Evolutionary conservation across 805 yeast species (phyloP).

Genomic region (Isabelozyma heimii): DNA sequence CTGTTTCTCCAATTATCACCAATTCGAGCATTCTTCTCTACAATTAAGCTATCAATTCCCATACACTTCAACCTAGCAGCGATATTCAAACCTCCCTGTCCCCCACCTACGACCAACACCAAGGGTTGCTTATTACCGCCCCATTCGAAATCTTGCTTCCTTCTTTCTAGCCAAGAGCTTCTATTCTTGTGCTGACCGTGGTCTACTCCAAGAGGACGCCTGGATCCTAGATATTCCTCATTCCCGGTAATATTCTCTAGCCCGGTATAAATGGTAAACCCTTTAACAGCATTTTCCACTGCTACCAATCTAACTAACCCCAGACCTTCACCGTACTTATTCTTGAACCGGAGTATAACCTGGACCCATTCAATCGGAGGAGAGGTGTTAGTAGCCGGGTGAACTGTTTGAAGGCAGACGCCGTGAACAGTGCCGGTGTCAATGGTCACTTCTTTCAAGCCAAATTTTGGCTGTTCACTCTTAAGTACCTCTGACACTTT

Average conservation of each 20-base stretch:
- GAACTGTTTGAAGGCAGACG: conserved; percentile 20
- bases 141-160: conserved; percentile 25
- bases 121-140: conserved; percentile 34
- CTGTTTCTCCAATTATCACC: conserved; percentile 50
- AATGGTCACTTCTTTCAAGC: conserved; percentile 22
- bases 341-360: conserved; percentile 24
- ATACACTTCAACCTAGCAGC: conserved; percentile 42
- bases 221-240: conserved; percentile 29
- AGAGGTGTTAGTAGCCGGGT: conserved; percentile 18
- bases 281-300: conserved; percentile 21
- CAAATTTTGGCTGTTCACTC: conserved; percentile 11
- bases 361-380: conserved; percentile 36
- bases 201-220: conserved; percentile 33
- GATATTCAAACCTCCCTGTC: conserved; percentile 42
- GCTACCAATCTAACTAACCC: conserved; percentile 30
- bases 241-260: conserved; percentile 28
- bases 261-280: conserved; percentile 27
- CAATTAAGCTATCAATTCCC: conserved; percentile 39
- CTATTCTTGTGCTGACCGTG: conserved; percentile 39
- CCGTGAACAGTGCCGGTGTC: conserved; percentile 31
- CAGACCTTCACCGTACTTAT: conserved; percentile 29
- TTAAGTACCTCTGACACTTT: conserved; percentile 17
- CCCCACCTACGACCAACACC: conserved; percentile 48
- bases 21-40: conserved; percentile 33
- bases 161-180: conserved; percentile 36